Percentiles rank a stretch among this genome's conserved stretches.
Conservation (phyloP, 257 asterid species). For the Ilex aquifolium region DNA sequence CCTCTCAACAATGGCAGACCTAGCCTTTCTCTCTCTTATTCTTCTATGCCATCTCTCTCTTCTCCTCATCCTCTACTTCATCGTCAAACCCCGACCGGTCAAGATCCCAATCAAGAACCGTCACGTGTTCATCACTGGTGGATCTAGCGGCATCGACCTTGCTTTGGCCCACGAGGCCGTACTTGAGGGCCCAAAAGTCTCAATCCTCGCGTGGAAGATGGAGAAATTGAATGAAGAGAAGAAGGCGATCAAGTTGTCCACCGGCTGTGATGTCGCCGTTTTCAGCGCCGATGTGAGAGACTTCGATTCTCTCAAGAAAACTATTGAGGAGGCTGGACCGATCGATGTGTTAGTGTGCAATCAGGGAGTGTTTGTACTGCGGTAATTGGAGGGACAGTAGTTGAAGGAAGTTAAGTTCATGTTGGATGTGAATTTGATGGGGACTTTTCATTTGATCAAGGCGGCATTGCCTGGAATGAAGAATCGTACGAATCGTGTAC, state of each 20-base stretch:
- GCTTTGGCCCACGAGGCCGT: constrained; percentile 81
- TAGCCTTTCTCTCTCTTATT: constrained; percentile 39
- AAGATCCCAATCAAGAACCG: constrained; percentile 71
- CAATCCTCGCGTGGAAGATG: constrained; percentile 66
- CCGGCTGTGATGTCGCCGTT: constrained; percentile 70
- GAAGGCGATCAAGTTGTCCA: constrained; percentile 65
- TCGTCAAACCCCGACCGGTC: constrained; percentile 64
- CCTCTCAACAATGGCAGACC: constrained; percentile 46
- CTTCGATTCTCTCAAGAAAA: constrained; percentile 53
- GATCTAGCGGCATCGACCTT: constrained; percentile 97
- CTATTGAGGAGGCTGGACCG: constrained; percentile 60
- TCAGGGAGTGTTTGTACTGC: constrained; percentile 78
- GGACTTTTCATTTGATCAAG: constrained; percentile 73
- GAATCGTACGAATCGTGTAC: constrained; percentile 50
- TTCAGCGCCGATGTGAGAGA: constrained; percentile 89
- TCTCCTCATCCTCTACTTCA: constrained; percentile 50
- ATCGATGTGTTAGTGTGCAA: constrained; percentile 85
- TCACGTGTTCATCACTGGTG: constrained; percentile 92
- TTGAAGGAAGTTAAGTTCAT: constrained; percentile 75
- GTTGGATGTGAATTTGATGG: constrained; percentile 95
- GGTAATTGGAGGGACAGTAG: constrained; percentile 60
- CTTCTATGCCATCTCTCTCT: constrained; percentile 53
- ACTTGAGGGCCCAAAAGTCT: constrained; percentile 57
- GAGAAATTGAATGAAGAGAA: constrained; percentile 69
- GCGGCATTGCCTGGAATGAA: constrained; percentile 94